Conservation (phyloP, 1,284 basidiomycete species). For the Trichosporon sp. region DNA sequence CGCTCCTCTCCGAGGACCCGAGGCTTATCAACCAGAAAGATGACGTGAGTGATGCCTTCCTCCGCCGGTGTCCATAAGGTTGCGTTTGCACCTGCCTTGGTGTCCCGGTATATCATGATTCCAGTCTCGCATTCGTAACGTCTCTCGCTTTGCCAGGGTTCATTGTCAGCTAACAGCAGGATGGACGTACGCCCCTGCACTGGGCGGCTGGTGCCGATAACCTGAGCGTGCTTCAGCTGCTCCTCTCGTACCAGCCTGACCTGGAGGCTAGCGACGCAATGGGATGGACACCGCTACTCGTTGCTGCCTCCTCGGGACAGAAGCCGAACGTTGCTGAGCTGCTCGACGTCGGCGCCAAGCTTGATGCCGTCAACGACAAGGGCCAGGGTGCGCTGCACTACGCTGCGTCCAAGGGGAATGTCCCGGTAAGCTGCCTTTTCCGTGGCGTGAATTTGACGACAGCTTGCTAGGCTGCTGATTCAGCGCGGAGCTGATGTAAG, state of each 20-base stretch:
- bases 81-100: too few relatives aligned
- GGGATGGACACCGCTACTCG: slow-evolving; percentile 86
- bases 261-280: slow-evolving; percentile 71
- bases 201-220: slow-evolving; percentile 79
- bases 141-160: too few relatives aligned
- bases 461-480: slow-evolving; percentile 86
- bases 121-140: too few relatives aligned
- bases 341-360: slow-evolving; percentile 79
- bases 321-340: slow-evolving; percentile 76
- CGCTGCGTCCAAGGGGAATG: slow-evolving; percentile 87
- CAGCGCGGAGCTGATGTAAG: slow-evolving; percentile 55
- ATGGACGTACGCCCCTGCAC: slow-evolving; percentile 83
- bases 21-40: slow-evolving; percentile 70
- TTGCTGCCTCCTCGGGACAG: slow-evolving; percentile 67
- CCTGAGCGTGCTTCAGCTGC: slow-evolving; percentile 69
- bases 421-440: slow-evolving; percentile 65
- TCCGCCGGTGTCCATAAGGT: background rate
- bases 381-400: slow-evolving; percentile 90
- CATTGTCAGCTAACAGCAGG: slow-evolving; percentile 59
- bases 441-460: slow-evolving; percentile 42
- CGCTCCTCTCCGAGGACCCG: slow-evolving; percentile 70
- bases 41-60: slow-evolving; percentile 60
- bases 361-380: slow-evolving; percentile 79
- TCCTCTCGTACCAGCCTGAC: slow-evolving; percentile 70
- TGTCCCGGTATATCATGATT: too few relatives aligned